A percentile compares a stretch with the other conserved stretches of the same genome.
Evolutionary conservation across 768 basidiomycete genomes (phyloP).

Genomic region (Mycena olivaceomarginata): DNA sequence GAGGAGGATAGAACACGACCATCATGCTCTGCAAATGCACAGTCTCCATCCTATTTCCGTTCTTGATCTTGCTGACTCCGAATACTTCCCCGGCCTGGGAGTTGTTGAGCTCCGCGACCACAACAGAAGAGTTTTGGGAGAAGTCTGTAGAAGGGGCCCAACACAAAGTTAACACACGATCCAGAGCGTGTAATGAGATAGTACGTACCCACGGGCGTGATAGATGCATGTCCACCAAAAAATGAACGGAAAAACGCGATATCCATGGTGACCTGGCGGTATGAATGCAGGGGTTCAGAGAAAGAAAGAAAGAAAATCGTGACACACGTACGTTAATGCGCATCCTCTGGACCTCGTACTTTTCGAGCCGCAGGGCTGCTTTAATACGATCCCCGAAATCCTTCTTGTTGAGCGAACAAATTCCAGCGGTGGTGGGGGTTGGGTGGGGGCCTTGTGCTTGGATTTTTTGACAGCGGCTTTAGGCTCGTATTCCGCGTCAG

Average conservation of each 20-base stretch:
- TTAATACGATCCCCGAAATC: conserved; percentile 40
- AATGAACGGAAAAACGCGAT: conserved; percentile 42
- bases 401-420: conserved; percentile 40
- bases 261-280: conserved; percentile 37
- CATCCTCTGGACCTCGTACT: conserved; percentile 42
- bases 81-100: conserved; percentile 41
- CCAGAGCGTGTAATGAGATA: neutral
- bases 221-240: conserved; percentile 38
- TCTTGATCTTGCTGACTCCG: conserved; percentile 40
- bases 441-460: conserved; percentile 15
- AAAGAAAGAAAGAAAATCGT: neutral
- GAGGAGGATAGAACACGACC: conserved; percentile 33
- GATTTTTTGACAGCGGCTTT: conserved; percentile 24
- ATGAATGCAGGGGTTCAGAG: neutral
- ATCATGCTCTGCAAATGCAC: conserved; percentile 34
- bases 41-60: conserved; percentile 38
- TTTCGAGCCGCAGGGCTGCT: conserved; percentile 37
- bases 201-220: conserved; percentile 31
- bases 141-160: conserved; percentile 12
- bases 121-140: conserved; percentile 19
- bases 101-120: conserved; percentile 37
- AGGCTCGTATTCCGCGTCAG: conserved; percentile 26
- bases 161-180: neutral
- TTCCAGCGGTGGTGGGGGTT: conserved; percentile 5
- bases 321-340: conserved; percentile 35